These are phyloP conservation scores for Thymus mandschuricus DNA, from an alignment of 257 asterid genomes.

Conservation along the genomic window DNA sequence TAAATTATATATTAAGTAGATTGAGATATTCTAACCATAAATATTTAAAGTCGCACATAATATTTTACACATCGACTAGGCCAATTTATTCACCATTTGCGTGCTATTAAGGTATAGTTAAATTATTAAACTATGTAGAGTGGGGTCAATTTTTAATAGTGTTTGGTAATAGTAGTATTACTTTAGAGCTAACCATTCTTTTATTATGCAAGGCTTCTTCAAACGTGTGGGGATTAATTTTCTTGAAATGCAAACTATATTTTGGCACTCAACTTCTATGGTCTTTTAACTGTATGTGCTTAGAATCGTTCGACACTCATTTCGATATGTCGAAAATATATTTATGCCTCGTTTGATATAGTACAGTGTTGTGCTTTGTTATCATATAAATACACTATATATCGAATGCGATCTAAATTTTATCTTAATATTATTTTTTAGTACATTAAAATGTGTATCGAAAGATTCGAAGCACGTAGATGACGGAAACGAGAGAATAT, in stretches of 20 bases:
- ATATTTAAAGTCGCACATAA: background rate
- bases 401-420: no score
- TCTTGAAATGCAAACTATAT: background rate
- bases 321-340: no score
- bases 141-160: conserved; percentile 14
- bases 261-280: background rate
- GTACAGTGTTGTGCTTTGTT: no score
- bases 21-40: background rate
- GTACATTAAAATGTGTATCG: no score
- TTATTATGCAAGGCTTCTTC: background rate
- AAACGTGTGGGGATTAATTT: background rate
- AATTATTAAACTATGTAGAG: background rate
- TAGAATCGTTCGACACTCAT: no score
- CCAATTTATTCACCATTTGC: background rate
- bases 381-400: no score
- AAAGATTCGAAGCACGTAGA: no score
- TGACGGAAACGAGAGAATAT: background rate
- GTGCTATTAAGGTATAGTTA: conserved; percentile 13
- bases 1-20: background rate
- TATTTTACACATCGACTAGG: background rate
- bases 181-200: background rate
- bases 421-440: no score
- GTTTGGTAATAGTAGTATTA: conserved; percentile 7
- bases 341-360: no score
- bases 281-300: no score